Conservation (phyloP, 2,329 filamentous ascomycete genomes). For the Colletotrichum sp. region DNA sequence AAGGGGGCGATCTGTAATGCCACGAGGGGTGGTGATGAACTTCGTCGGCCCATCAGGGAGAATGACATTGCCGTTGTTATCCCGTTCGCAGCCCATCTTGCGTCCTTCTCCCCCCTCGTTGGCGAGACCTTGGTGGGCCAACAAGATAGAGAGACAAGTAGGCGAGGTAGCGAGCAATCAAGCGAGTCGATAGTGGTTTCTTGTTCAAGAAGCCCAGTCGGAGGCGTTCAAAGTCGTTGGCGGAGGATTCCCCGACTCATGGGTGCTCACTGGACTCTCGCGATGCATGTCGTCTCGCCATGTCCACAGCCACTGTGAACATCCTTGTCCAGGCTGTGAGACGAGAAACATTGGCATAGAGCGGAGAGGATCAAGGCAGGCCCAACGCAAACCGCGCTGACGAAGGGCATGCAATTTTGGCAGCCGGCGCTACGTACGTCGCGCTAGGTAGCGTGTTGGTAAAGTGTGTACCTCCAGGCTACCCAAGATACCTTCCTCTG, state of each 20-base stretch:
- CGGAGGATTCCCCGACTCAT: neutral
- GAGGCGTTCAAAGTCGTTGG: neutral
- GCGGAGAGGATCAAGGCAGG: no score
- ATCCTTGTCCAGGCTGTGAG: neutral
- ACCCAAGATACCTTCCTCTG: neutral
- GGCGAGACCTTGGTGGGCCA: neutral
- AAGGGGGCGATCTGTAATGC: neutral
- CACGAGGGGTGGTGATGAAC: neutral
- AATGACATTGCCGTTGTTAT: neutral
- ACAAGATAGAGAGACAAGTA: neutral
- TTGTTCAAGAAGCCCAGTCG: neutral
- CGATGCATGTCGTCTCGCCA: neutral
- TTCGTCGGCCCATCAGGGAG: neutral
- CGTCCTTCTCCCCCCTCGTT: neutral
- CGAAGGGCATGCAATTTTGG: no score
- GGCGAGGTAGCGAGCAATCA: neutral
- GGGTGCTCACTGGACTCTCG: neutral
- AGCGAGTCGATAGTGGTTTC: neutral
- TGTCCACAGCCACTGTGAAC: neutral
- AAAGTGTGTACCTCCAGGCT: neutral
- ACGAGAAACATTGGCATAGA: neutral
- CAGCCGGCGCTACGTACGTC: no score
- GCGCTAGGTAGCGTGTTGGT: no score
- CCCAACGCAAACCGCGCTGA: no score
- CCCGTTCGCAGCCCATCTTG: neutral